Evolutionary conservation across 352 stramenopile genomes (phyloP), one percentile per base, ranked within the genome.

Genomic region (Phytophthora syringae): DNA sequence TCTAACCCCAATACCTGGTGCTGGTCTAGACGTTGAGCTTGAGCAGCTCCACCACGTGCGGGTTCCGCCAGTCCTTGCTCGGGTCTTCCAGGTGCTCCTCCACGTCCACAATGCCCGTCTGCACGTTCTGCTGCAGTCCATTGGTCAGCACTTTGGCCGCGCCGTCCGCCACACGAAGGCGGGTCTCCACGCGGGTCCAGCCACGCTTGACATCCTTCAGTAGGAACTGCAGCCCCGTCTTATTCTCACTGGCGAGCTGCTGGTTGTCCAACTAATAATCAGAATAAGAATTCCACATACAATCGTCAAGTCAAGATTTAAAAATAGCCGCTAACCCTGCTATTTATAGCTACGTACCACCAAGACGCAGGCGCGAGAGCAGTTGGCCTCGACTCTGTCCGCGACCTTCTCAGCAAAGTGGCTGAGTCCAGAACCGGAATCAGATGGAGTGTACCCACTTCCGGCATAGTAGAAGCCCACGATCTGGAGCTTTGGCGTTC

Each of bases 201-300:
- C 86, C 80, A 42, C 84, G 84, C 64, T 94, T 94, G 16, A 88
- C 73, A 74, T 94, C 86, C 76, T 93, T 92, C 2, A 91, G 76
- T 50, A 93, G 58, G 15, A 94, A 67, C 36, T 88, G 82, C 16
- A 94, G 55, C 22, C 70, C 84, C 7, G 60, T 74, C 66, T 88
- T 90, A 49, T 50, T 44, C 39, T 86, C 76, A 37, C 57, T 78
- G n/a, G 73, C 67, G 3, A 94, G 72, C 68, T 93, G 77, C 45
- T 80, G 54, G 30, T 64, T 76, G 52, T 93, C 84, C 25, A 94
- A 32, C 70, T 78, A 57, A 7, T 44, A 45, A 44, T 28, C 52
- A 39, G 60, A 68, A n/a, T n/a, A n/a, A n/a, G n/a, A n/a, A n/a
- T n/a, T 32, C 25, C 9, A 21, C 60, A 64, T 58, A 52, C 48